Percentiles rank a stretch among this genome's conserved stretches.
Conservation (phyloP, 345 rosid species). For the Nasturtium officinale region DNA sequence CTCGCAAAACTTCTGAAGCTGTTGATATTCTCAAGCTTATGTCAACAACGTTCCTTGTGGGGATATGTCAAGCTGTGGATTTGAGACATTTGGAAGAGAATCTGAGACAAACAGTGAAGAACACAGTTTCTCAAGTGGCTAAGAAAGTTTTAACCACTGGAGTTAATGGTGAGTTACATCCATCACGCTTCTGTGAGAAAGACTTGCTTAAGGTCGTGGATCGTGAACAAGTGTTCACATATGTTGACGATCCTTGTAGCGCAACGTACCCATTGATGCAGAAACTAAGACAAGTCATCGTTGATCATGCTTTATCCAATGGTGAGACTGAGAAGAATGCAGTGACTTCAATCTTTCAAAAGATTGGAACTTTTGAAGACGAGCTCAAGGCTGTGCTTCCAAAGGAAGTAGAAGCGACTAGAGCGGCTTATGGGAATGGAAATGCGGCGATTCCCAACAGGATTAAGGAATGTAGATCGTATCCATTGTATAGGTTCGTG, state of each 20-base stretch:
- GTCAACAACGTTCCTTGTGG: constrained; percentile 68
- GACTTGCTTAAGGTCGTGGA: constrained; percentile 64
- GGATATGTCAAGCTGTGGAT: constrained; percentile 71
- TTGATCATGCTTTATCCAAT: constrained; percentile 61
- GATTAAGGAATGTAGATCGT: constrained; percentile 71
- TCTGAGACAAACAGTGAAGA: constrained; percentile 60
- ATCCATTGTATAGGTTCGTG: constrained; percentile 66
- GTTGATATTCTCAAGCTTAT: constrained; percentile 67
- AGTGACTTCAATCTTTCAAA: constrained; percentile 58
- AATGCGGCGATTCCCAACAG: constrained; percentile 52
- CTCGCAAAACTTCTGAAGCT: constrained; percentile 68
- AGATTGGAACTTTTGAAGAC: constrained; percentile 66
- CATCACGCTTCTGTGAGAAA: constrained; percentile 64
- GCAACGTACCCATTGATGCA: constrained; percentile 64
- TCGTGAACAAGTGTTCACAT: constrained; percentile 54
- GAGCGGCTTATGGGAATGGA: constrained; percentile 53
- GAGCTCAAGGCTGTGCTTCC: constrained; percentile 58
- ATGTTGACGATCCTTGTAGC: constrained; percentile 69
- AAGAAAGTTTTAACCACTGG: constrained; percentile 57
- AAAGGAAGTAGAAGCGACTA: constrained; percentile 60
- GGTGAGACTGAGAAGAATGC: constrained; percentile 56
- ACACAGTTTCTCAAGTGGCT: constrained; percentile 59
- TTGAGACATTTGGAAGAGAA: constrained; percentile 76
- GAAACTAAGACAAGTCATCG: constrained; percentile 63
- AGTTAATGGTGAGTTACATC: constrained; percentile 63